Evolutionary conservation across 495 filamentous ascomycete species (phyloP), one percentile per base, ranked within the genome.

Genomic region (Clohesyomyces aquaticus): DNA sequence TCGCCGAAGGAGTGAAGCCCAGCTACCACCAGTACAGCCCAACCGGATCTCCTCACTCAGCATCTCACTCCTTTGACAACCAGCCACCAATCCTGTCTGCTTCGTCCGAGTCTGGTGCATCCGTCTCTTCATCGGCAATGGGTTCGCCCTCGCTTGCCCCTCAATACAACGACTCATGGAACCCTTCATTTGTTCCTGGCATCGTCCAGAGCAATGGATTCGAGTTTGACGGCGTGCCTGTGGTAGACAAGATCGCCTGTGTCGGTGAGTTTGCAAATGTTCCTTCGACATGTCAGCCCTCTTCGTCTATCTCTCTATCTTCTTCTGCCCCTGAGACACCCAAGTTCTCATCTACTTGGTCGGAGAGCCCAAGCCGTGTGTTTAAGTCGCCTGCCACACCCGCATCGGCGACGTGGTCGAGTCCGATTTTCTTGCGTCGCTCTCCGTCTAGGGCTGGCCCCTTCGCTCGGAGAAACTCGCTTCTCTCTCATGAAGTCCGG

Each of bases 101-200:
- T 2, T 91, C 89, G 16, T 90, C 87, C 56, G 87, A 88, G 25
- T 94, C 91, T 2, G 87, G 82, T 1, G 83, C 86, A 14, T 93
- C 90, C 14, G 79, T 83, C 58, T 82, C 89, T 16, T 94, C 92
- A 1, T 96, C 92, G 3, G 82, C 86, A 29, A 87, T 90, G 68
- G 90, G 88, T 29, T 96, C 92, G 9, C 92, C 92, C 19, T 88
- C 83, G 18, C 83, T 87, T 42, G 77, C 81, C 52, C 76, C 83
- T 41, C 77, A 79, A 71, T 85, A 70, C 73, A 77, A 81, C 41
- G 78, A 85, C 63, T 90, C 88, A 83, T 75, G 82, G 22, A 81
- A 82, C n/a, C 78, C 81, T 16, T 45, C 6, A 38, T 38, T 63
- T 28, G 77, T 80, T 46, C 77, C 84, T 58, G 86, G 84, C 29